phyloP scores from a whole-genome alignment of 805 yeast genomes.

The Brettanomyces nanus region DNA sequence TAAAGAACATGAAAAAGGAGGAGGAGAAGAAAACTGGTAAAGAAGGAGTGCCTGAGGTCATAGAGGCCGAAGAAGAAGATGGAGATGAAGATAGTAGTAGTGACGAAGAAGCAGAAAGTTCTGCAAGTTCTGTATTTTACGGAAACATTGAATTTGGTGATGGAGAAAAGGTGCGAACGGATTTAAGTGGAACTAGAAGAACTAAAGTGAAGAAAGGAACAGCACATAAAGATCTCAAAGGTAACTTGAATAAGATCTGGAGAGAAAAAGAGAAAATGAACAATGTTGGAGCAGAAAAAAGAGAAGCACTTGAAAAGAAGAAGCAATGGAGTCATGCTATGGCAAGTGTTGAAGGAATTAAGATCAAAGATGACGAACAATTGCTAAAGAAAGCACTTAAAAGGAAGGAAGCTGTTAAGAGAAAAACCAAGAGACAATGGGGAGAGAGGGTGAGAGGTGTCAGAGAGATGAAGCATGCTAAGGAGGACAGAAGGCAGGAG shows the following conservation, averaged over 20 bases:
- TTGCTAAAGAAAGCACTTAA: constrained; percentile 79
- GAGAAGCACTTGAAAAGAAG: constrained; percentile 55
- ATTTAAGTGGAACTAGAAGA: constrained; percentile 44
- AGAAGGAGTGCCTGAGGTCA: constrained; percentile 30
- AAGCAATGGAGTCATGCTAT: constrained; percentile 80
- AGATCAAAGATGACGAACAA: constrained; percentile 84
- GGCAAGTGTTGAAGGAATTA: constrained; percentile 81
- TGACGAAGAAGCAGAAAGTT: constrained; percentile 26
- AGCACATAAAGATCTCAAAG: constrained; percentile 72
- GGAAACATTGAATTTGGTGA: constrained; percentile 79
- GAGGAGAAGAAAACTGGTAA: constrained; percentile 23
- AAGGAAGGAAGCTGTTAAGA: constrained; percentile 73
- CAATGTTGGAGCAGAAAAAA: constrained; percentile 51
- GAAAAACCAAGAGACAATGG: constrained; percentile 89
- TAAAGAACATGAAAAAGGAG: constrained; percentile 24
- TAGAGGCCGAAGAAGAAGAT: constrained; percentile 31
- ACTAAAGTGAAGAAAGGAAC: constrained; percentile 69
- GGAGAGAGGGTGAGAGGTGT: constrained; percentile 78
- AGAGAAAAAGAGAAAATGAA: constrained; percentile 59
- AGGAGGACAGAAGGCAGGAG: constrained; percentile 84
- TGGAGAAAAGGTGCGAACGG: constrained; percentile 73
- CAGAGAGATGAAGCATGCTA: constrained; percentile 61
- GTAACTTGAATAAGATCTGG: constrained; percentile 72
- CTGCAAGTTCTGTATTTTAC: constrained; percentile 46
- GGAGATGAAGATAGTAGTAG: constrained; percentile 21